Evolutionary conservation across 2,329 filamentous ascomycete genomes (phyloP), one percentile per base, ranked within the genome.

Genomic region (Bertia moriformis): DNA sequence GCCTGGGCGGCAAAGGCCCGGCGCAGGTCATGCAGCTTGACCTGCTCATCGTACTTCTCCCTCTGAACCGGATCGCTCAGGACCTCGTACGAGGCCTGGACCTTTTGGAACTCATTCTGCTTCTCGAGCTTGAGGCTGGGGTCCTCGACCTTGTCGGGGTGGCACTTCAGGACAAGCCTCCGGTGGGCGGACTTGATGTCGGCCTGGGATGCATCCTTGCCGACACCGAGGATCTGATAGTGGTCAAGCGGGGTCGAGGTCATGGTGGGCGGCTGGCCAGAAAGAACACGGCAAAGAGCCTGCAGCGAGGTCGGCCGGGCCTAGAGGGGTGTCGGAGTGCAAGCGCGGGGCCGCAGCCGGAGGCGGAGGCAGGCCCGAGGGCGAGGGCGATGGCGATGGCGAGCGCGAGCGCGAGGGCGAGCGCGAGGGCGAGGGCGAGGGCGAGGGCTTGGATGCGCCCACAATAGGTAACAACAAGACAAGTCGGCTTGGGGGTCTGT

Each of bases 61-160:
- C 85, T 69, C 53, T 79, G 75, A 4, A 63, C 67, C 19, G 89
- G 82, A 53, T 95, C 80, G 51, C 76, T 83, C 43, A 98, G 73
- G 19, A 91, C 67, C 59, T 96, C 91, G 60, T 94, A 98, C 38
- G 91, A 88, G 50, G 88, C 76, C 57, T 95, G 88, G 22, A 96
- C 84, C 55, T 77, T 78, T 59, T 95, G 87, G 52, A 96, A 98
- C 59, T 93, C 80, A 49, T 86, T 79, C 49, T 83, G 77, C 57
- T 88, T 93, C 49, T 75, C 65, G 42, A 76, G 74, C 60, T 91
- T 93, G 50, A 83, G 65, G 14, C 74, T 66, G 39, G 80, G 76
- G 51, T 93, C 74, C 47, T 86, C 79, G 45, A 93, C 75, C 62
- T 94, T 93, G 66, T 95, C 88, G 22, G 88, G 88, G 49, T 95